These are phyloP conservation scores for Syzygium jambos DNA, from an alignment of 345 rosid genomes.

Conservation along the genomic window DNA sequence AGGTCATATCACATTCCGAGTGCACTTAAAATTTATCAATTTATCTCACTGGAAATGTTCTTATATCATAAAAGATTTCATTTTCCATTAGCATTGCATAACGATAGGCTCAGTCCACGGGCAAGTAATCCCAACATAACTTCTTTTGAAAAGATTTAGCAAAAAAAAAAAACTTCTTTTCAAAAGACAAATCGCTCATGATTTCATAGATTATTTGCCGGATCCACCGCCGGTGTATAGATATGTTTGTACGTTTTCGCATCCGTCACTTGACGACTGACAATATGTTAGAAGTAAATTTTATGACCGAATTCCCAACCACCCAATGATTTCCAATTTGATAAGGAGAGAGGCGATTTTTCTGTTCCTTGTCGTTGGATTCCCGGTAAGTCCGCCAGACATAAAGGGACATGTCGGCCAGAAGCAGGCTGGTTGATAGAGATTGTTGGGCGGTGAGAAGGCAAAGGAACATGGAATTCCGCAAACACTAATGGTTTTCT, in stretches of 20 bases:
- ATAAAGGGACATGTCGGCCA: not conserved
- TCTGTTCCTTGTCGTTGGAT: not conserved
- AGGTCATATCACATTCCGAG: not conserved
- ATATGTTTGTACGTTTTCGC: not conserved
- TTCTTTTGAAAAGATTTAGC: not conserved
- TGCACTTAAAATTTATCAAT: not conserved
- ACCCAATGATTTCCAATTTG: not conserved
- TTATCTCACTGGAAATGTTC: not conserved
- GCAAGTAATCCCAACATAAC: not conserved
- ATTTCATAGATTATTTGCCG: not conserved
- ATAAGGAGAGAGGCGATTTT: not conserved
- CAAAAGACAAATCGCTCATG: not conserved
- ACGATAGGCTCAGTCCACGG: not conserved
- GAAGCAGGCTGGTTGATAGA: not conserved
- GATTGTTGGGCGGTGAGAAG: not conserved
- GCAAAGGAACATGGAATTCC: not conserved
- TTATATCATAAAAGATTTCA: not conserved
- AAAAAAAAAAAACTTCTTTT: not conserved
- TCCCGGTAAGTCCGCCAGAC: not conserved
- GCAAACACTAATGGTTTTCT: not conserved
- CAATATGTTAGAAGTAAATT: not conserved
- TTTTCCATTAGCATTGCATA: not conserved
- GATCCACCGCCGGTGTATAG: not conserved
- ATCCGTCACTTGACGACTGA: not conserved
- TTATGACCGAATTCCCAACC: not conserved